Percentiles rank a stretch among this genome's conserved stretches.
phyloP scores from a whole-genome alignment of 2,329 filamentous ascomycete genomes.

The Neonectria magnoliae region DNA sequence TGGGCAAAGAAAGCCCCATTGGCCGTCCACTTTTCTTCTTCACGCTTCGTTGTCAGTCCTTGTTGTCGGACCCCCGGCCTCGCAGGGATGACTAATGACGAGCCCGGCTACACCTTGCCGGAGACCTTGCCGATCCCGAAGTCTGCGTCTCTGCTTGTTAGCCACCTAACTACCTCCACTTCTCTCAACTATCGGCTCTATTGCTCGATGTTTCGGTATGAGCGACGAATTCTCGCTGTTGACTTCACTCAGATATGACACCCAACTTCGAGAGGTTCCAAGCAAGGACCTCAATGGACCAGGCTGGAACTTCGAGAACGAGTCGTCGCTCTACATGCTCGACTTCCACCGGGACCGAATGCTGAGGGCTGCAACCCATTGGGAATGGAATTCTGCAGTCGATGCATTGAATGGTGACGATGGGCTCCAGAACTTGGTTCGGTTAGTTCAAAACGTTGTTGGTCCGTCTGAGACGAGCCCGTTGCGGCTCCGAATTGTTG shows the following conservation, averaged over 20 bases:
- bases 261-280: slow-evolving; percentile 59
- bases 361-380: slow-evolving; percentile 68
- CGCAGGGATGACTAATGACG: slow-evolving; percentile 17
- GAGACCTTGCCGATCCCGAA: slow-evolving; percentile 14
- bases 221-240: slow-evolving; percentile 68
- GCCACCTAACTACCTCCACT: neutral
- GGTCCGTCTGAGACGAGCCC: slow-evolving; percentile 47
- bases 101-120: neutral
- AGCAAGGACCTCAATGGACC: slow-evolving; percentile 51
- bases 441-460: slow-evolving; percentile 49
- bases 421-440: slow-evolving; percentile 56
- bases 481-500: slow-evolving; percentile 64
- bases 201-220: slow-evolving; percentile 40
- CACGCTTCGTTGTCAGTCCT: neutral
- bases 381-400: slow-evolving; percentile 62
- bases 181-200: neutral
- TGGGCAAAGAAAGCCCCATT: neutral
- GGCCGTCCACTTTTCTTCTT: neutral
- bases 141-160: neutral
- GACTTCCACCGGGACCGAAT: slow-evolving; percentile 82
- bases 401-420: slow-evolving; percentile 55
- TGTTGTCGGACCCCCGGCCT: neutral
- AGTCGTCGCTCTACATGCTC: slow-evolving; percentile 81
- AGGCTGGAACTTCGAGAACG: slow-evolving; percentile 62
- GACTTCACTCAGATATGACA: slow-evolving; percentile 78